Evolutionary conservation across 495 filamentous ascomycete species (phyloP), one percentile per base, ranked within the genome.

Genomic region (Aspergillus indologenus): DNA sequence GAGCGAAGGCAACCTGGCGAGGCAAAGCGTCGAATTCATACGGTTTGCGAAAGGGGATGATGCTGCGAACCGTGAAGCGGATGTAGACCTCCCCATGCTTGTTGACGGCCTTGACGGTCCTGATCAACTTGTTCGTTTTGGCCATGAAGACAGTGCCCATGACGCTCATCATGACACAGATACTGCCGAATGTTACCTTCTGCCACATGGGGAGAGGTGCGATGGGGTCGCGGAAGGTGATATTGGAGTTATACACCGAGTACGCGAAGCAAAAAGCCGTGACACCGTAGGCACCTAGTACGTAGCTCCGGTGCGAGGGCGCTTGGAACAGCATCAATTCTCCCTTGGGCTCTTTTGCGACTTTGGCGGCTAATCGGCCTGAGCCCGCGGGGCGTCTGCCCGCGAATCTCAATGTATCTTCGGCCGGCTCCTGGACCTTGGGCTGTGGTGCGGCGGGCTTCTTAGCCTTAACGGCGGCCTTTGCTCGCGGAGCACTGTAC

Each of bases 241-340:
- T 62, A 62, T 79, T 81, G 51, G 81, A 83, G 62, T 85, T 80
- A 65, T 78, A 82, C 56, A 73, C 74, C 12, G 83, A 75, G 60
- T 83, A 85, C 15, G 71, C 65, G 54, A 87, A 75, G 71, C 83
- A 87, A 67, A 85, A 85, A 21, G 72, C 59, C 6, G 77, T 76
- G 17, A 83, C 72, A 40, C 71, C 66, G 65, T 87, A 85, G 65
- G 81, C 81, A 40, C 81, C 80, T 44, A 81, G 54, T 34, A 83
- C 68, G 70, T 83, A 88, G 62, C 75, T 70, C 54, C 78, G 76
- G 61, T 90, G 85, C 5, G 85, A 85, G 5, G 79, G 84, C 0
- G 83, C 79, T 57, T 84, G 73, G 74, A 85, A 91, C 31, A 90
- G 71, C 0, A 82, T 45, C 12, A 78, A 59, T n/a, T 74, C 59